phyloP scores from a whole-genome alignment of 257 asterid species.

The Phtheirospermum japonicum region DNA sequence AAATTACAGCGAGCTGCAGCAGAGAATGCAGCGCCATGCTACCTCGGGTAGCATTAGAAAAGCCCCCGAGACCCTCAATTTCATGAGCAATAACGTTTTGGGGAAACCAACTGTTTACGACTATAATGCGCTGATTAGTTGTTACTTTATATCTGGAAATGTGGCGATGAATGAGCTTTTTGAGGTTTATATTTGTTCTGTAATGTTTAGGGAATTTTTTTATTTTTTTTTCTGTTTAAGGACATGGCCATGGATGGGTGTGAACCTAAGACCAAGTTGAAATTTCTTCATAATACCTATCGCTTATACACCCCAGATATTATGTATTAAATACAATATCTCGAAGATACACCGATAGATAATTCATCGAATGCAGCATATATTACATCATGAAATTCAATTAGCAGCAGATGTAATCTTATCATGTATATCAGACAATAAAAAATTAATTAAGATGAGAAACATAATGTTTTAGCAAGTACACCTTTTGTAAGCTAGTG shows the following conservation, averaged over 20 bases:
- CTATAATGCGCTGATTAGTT: slow-evolving; percentile 48
- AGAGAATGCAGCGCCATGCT: slow-evolving; percentile 46
- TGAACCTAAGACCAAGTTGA: slow-evolving; percentile 21
- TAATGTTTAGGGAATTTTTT: slow-evolving; percentile 35
- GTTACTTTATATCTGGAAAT: slow-evolving; percentile 44
- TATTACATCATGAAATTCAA: not conserved
- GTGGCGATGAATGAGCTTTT: slow-evolving; percentile 36
- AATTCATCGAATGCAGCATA: too few species aligned
- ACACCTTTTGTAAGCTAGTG: slow-evolving; percentile 24
- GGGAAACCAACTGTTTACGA: slow-evolving; percentile 53
- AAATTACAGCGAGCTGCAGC: slow-evolving; percentile 37
- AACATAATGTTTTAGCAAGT: slow-evolving; percentile 20
- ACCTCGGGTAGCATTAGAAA: slow-evolving; percentile 39
- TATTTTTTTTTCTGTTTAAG: slow-evolving; percentile 36
- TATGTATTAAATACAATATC: not conserved
- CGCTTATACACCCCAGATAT: not conserved
- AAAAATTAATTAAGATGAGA: not conserved
- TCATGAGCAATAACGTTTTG: slow-evolving; percentile 36
- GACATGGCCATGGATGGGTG: slow-evolving; percentile 51
- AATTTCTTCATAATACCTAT: too few species aligned
- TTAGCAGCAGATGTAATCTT: not conserved
- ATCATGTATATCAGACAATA: not conserved
- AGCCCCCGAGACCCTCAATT: slow-evolving; percentile 41
- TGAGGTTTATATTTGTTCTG: slow-evolving; percentile 34
- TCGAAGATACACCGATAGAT: not conserved